These are phyloP conservation scores for Aspergillus latus DNA, from an alignment of 2,329 filamentous ascomycete genomes.

Conservation along the genomic window DNA sequence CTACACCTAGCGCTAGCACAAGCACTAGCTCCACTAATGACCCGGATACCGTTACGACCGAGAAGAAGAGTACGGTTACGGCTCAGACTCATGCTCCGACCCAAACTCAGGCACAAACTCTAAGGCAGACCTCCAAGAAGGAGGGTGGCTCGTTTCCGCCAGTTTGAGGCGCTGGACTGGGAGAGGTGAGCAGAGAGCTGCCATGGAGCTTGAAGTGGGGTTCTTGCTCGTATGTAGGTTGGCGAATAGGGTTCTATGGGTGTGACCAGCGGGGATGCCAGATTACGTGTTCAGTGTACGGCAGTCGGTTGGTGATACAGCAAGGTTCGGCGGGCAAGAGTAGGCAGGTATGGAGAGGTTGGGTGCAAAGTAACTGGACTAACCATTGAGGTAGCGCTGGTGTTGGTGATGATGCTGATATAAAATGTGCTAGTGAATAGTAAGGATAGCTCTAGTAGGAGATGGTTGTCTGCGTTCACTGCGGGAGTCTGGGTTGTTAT, in stretches of 20 bases:
- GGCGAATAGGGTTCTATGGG: too few species aligned
- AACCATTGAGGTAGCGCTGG: too few species aligned
- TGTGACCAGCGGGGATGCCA: neutral
- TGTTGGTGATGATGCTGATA: too few species aligned
- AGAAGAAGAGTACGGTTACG: neutral
- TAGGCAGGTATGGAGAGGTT: too few species aligned
- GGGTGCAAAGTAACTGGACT: too few species aligned
- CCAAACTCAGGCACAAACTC: neutral
- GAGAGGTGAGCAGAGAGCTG: neutral
- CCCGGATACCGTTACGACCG: neutral
- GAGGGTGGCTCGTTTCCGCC: neutral
- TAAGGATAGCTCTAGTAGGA: too few species aligned
- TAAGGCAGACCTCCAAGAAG: neutral
- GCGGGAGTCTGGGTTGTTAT: neutral
- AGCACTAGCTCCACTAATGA: neutral
- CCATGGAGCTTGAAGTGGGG: neutral
- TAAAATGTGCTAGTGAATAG: too few species aligned
- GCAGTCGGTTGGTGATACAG: neutral
- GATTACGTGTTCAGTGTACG: neutral
- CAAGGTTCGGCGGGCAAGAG: neutral
- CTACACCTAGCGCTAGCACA: neutral
- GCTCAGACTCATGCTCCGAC: neutral
- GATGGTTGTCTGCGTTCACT: neutral
- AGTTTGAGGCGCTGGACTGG: neutral
- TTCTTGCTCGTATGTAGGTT: too few species aligned